Base-by-base conservation (phyloP, 257 asterid genomes). In the Salvia hispanica region DNA sequence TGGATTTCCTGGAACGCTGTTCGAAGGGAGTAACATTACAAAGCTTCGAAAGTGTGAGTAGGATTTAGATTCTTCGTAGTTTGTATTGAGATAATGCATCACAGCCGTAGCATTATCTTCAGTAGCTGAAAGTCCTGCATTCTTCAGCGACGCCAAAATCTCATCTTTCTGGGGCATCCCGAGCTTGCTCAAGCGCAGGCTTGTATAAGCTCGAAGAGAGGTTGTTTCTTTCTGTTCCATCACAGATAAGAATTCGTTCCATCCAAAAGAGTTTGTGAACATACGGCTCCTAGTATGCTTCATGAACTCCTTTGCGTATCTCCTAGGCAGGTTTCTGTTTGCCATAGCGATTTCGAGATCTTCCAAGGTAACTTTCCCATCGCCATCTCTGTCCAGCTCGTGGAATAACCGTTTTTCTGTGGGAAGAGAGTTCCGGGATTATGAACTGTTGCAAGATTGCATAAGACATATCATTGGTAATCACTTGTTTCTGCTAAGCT, bases 181-280 rank as follows among this genome's bases (percentile, higher is more conserved):
- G 34, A 96, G 91, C 76, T 91, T 91, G 88, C 91, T 91, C 86
- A 94, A 76, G 74, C 93, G 88, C 66, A 94, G 95, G 78, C 93
- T 83, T 9, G 99, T 94, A 73, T 91, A 94, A 28, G 99, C 96
- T 52, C 96, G 86, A 57, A 94, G 96, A 75, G 87, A 88, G 62
- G 95, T 91, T 52, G 99, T 91, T 65, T 94, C 99, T 77, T 88
- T 94, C 86, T 94, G 97, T 77, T 94, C 99, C 96, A 94, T 87
- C 69, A 94, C 79, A 37, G 95, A 88, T 72, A 88, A 79, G 66
- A 94, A 94, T 70, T 94, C 96, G 73, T 87, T 85, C 99, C 97
- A 94, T 52, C 97, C 96, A 77, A 94, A 88, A 37, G 99, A 94
- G 67, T 82, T 87, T 34, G 96, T 82, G 79, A 94, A 88, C 78